A percentile compares a stretch with the other conserved stretches of the same genome.
Evolutionary conservation across 2,329 filamentous ascomycete species (phyloP).

Genomic region (Truncatella angustata): DNA sequence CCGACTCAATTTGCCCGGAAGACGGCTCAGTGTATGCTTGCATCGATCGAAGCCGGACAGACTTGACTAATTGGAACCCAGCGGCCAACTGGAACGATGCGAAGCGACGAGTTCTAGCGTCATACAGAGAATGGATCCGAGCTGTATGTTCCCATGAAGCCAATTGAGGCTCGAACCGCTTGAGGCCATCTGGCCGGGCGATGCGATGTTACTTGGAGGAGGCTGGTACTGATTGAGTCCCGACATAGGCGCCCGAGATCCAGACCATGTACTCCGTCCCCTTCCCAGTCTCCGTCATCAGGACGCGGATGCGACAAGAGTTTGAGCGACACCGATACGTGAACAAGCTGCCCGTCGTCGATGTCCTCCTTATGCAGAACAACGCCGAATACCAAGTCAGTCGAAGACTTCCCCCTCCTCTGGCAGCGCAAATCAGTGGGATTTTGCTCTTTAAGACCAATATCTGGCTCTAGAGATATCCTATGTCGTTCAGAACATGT

Average conservation of each 20-base stretch:
- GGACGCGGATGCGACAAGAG: slow-evolving; percentile 92
- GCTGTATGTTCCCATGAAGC: slow-evolving; percentile 64
- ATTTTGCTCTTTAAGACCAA: no score
- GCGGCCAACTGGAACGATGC: slow-evolving; percentile 89
- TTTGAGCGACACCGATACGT: slow-evolving; percentile 96
- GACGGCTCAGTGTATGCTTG: slow-evolving; percentile 70
- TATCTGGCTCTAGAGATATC: no score
- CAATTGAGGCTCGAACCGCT: neutral
- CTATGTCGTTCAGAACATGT: no score
- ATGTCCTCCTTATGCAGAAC: slow-evolving; percentile 87
- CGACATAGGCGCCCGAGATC: slow-evolving; percentile 81
- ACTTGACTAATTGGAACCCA: slow-evolving; percentile 45
- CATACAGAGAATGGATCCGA: slow-evolving; percentile 95
- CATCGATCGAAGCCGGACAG: slow-evolving; percentile 26
- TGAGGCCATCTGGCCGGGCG: neutral
- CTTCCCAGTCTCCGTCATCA: slow-evolving; percentile 81
- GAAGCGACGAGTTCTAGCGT: slow-evolving; percentile 78
- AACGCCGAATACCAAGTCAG: slow-evolving; percentile 89
- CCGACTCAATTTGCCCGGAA: slow-evolving; percentile 86
- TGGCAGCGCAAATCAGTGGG: no score
- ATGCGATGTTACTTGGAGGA: neutral
- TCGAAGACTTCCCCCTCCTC: no score
- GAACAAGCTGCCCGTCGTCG: slow-evolving; percentile 81
- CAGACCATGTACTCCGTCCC: slow-evolving; percentile 96
- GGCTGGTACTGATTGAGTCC: neutral